A percentile compares a stretch with the other conserved stretches of the same genome.
Evolutionary conservation across 208 protist genomes (phyloP).

Genomic region (Jaenimonas drosophilae): DNA sequence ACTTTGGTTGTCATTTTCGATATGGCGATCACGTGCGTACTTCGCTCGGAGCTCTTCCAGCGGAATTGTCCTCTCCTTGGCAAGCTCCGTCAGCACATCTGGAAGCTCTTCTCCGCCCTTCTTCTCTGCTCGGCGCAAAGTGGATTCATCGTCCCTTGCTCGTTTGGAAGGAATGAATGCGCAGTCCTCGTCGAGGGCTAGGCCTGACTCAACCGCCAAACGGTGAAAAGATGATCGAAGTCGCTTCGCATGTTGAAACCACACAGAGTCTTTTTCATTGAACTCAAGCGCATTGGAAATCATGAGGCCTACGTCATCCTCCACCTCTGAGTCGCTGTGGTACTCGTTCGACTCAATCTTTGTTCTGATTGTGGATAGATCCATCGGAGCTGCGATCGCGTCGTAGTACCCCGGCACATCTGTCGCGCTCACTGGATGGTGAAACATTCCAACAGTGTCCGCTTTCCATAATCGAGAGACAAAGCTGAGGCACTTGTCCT

Average conservation of each 20-base stretch:
- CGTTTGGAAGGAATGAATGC: constrained; percentile 69
- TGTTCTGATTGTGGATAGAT: constrained; percentile 64
- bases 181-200: constrained; percentile 51
- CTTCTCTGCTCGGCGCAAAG: constrained; percentile 55
- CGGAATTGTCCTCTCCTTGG: constrained; percentile 74
- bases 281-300: constrained; percentile 82
- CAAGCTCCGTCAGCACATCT: constrained; percentile 56
- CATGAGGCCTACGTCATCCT: constrained; percentile 79
- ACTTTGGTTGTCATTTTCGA: constrained; percentile 20
- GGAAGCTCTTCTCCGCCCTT: constrained; percentile 49
- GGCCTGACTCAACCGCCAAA: constrained; percentile 33
- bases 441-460: constrained; percentile 81
- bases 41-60: constrained; percentile 65
- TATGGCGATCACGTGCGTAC: constrained; percentile 30
- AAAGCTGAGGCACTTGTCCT: constrained; percentile 49
- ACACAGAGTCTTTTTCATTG: constrained; percentile 60
- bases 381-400: constrained; percentile 54
- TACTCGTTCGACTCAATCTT: constrained; percentile 61
- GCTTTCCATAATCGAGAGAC: constrained; percentile 57
- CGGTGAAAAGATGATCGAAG: constrained; percentile 39
- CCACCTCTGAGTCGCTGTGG: constrained; percentile 45
- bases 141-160: constrained; percentile 75
- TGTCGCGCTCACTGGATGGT: constrained; percentile 66
- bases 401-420: constrained; percentile 74
- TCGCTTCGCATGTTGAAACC: constrained; percentile 45